These are phyloP conservation scores for Micractinium conductrix DNA, from an alignment of 139 green algal species.

Conservation along the genomic window DNA sequence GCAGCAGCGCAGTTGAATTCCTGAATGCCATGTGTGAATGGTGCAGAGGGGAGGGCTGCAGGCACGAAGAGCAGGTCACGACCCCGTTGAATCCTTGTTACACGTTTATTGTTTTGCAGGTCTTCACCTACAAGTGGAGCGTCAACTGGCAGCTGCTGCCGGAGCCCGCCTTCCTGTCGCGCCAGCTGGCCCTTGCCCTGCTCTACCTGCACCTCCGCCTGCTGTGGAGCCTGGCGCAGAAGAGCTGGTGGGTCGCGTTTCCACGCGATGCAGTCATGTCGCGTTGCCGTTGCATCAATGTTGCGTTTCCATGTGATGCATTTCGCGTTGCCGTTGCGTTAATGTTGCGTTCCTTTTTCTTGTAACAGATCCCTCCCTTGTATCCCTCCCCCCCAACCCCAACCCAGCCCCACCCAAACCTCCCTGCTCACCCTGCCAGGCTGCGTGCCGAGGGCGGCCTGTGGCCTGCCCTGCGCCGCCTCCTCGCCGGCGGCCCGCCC, in stretches of 20 bases:
- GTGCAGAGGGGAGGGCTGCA: too few species aligned
- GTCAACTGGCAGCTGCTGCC: slow-evolving; percentile 91
- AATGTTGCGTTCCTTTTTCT: too few species aligned
- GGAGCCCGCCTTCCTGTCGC: slow-evolving; percentile 70
- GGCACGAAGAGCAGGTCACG: too few species aligned
- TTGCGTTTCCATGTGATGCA: too few species aligned
- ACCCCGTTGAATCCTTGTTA: too few species aligned
- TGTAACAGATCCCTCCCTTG: too few species aligned
- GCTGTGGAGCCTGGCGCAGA: slow-evolving; percentile 65
- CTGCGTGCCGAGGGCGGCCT: slow-evolving; percentile 22
- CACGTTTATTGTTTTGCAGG: too few species aligned
- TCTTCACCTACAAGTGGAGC: slow-evolving; percentile 81
- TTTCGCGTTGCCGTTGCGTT: too few species aligned
- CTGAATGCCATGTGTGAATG: too few species aligned
- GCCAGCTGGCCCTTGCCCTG: slow-evolving; percentile 59
- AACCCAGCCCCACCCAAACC: neutral
- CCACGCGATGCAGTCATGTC: neutral
- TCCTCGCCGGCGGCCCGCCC: slow-evolving; percentile 1
- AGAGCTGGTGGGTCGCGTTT: slow-evolving; percentile 50
- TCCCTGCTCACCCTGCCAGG: neutral
- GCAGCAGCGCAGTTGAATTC: too few species aligned
- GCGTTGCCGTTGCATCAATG: neutral
- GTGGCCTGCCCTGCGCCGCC: neutral
- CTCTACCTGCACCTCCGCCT: slow-evolving; percentile 65
- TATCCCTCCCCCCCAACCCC: too few species aligned